A percentile compares a stretch with the other conserved stretches of the same genome.
phyloP scores from a whole-genome alignment of 495 filamentous ascomycete genomes.

The Rostrohypoxylon terebratum region DNA sequence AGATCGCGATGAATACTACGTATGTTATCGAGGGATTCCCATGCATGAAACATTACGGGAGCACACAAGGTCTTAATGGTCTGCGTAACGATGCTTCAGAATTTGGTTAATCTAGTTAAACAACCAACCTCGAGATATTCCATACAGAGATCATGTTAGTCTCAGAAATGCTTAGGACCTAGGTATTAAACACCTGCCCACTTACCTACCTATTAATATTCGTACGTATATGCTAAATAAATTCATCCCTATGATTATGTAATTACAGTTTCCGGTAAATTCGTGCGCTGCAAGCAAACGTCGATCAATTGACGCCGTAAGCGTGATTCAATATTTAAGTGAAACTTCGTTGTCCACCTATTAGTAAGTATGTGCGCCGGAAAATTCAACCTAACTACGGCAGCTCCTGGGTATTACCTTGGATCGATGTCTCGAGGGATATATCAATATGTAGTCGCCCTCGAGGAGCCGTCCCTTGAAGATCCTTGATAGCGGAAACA shows the following conservation, averaged over 20 bases:
- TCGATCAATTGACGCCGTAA: slow-evolving; percentile 6
- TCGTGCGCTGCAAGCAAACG: slow-evolving; percentile 19
- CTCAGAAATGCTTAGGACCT: no score
- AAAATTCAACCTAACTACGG: slow-evolving; percentile 10
- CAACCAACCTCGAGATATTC: not conserved
- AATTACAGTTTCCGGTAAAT: slow-evolving; percentile 25
- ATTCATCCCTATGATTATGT: slow-evolving; percentile 19
- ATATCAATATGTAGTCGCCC: slow-evolving; percentile 6
- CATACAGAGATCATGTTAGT: slow-evolving; percentile 9
- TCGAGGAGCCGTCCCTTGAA: slow-evolving; percentile 3
- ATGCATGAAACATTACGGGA: slow-evolving; percentile 41
- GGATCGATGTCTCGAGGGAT: slow-evolving; percentile 9
- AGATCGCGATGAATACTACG: slow-evolving; percentile 1
- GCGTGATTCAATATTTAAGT: slow-evolving; percentile 11
- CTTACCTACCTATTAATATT: not conserved
- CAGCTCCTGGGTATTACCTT: not conserved
- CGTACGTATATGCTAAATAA: not conserved
- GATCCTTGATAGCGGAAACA: slow-evolving; percentile 32
- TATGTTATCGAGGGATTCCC: slow-evolving; percentile 30
- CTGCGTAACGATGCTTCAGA: slow-evolving; percentile 23
- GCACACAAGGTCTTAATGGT: slow-evolving; percentile 27
- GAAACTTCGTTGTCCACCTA: slow-evolving; percentile 11
- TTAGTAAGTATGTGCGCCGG: not conserved
- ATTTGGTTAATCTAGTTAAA: not conserved
- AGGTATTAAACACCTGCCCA: no score